These are phyloP conservation scores for Podospora pseudocomata DNA, from an alignment of 495 filamentous ascomycete species.

Conservation along the genomic window DNA sequence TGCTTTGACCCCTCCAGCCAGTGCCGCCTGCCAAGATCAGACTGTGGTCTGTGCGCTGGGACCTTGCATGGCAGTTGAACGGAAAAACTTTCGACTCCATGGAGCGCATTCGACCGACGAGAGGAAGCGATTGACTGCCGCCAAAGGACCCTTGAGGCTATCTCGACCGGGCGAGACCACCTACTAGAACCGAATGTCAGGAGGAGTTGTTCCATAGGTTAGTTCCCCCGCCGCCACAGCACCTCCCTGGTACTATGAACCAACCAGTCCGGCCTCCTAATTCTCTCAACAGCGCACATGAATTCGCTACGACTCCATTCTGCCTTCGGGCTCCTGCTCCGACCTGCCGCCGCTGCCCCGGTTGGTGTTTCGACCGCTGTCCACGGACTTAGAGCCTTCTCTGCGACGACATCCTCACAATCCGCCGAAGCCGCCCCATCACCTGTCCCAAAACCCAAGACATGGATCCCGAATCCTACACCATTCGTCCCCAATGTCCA, in stretches of 20 bases:
- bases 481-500: constrained; percentile 79
- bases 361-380: constrained; percentile 16
- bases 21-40: constrained; percentile 20
- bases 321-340: constrained; percentile 31
- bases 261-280: background rate
- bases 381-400: constrained; percentile 27
- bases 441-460: constrained; percentile 31
- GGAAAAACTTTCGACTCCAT: constrained; percentile 26
- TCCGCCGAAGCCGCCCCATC: constrained; percentile 33
- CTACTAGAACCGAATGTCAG: background rate
- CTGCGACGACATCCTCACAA: constrained; percentile 23
- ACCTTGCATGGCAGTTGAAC: constrained; percentile 9
- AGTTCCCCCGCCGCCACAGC: background rate
- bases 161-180: background rate
- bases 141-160: background rate
- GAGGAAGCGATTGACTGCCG: constrained; percentile 1
- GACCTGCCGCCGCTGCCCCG: constrained; percentile 24
- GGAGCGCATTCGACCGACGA: background rate
- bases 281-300: constrained; percentile 23
- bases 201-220: background rate
- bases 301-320: constrained; percentile 31
- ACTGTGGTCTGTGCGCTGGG: constrained; percentile 14
- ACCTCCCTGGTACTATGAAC: background rate
- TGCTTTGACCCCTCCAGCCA: background rate
- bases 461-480: constrained; percentile 61